These are phyloP conservation scores for Lepiota subincarnata DNA, from an alignment of 768 basidiomycete genomes.

Conservation along the genomic window DNA sequence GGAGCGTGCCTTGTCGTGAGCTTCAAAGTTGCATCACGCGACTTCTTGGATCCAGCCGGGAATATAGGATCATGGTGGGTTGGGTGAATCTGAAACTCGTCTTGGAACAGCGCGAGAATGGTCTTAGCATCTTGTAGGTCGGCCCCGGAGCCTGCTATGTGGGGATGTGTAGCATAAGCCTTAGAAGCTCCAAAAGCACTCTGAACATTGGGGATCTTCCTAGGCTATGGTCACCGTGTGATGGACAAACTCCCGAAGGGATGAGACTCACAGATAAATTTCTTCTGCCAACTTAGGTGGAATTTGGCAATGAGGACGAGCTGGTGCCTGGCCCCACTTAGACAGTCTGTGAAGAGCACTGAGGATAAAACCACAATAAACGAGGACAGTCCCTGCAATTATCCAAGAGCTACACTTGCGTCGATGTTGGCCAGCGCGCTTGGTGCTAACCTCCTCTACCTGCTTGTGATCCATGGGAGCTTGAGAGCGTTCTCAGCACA, in stretches of 20 bases:
- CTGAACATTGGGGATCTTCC: conserved; percentile 50
- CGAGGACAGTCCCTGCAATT: background rate
- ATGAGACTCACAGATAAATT: conserved; percentile 26
- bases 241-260: background rate
- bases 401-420: background rate
- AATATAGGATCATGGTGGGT: conserved; percentile 53
- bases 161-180: conserved; percentile 62
- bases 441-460: background rate
- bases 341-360: background rate
- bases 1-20: conserved; percentile 41
- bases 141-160: conserved; percentile 62
- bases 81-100: conserved; percentile 49
- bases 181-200: conserved; percentile 58
- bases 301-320: conserved; percentile 8
- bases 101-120: conserved; percentile 65
- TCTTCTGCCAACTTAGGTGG: conserved; percentile 22
- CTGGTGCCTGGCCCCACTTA: background rate
- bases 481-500: no score
- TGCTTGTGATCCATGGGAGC: background rate
- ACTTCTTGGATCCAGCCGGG: conserved; percentile 63
- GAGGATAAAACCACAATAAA: background rate
- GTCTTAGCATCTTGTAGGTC: conserved; percentile 62
- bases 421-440: background rate
- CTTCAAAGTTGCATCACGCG: conserved; percentile 62
- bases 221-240: background rate